Evolutionary conservation across 1,284 basidiomycete species (phyloP).

Genomic region (Kwoniella shivajii): DNA sequence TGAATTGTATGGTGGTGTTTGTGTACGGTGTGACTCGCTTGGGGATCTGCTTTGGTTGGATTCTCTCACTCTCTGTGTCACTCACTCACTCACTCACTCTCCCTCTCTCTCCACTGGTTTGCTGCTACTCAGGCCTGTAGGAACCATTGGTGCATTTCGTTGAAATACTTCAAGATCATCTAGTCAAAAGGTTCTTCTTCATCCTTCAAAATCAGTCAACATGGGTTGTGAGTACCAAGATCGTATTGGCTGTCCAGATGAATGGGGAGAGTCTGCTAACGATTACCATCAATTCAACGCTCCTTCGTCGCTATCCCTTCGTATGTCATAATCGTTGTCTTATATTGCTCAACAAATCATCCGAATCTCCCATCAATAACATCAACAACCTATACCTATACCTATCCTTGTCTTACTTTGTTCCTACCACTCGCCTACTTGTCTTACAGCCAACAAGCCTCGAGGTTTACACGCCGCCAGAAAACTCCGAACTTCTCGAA

Average conservation of each 20-base stretch:
- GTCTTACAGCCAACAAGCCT: slow-evolving; percentile 78
- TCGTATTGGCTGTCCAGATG: background rate
- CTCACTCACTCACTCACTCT: background rate
- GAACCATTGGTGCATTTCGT: background rate
- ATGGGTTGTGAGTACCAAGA: slow-evolving; percentile 53
- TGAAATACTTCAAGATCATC: background rate
- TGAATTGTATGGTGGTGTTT: background rate
- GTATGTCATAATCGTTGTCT: background rate
- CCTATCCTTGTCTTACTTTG: background rate
- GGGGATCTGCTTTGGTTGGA: background rate
- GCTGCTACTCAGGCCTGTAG: background rate
- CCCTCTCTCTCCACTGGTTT: background rate
- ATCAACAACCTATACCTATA: background rate
- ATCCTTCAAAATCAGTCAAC: slow-evolving; percentile 44
- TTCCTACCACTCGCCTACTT: background rate
- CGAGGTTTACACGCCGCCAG: slow-evolving; percentile 99
- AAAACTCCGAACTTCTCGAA: slow-evolving; percentile 92
- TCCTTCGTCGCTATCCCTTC: background rate
- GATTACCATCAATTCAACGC: background rate
- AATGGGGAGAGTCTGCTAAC: slow-evolving; percentile 14
- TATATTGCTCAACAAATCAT: background rate
- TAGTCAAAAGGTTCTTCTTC: slow-evolving; percentile 11
- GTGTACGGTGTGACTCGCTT: background rate
- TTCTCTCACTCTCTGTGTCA: background rate
- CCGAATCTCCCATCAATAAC: background rate